Evolutionary conservation across 179 eudicot genomes (phyloP), one percentile per base, ranked within the genome.

Genomic region (Sideroxylon spinosum): DNA sequence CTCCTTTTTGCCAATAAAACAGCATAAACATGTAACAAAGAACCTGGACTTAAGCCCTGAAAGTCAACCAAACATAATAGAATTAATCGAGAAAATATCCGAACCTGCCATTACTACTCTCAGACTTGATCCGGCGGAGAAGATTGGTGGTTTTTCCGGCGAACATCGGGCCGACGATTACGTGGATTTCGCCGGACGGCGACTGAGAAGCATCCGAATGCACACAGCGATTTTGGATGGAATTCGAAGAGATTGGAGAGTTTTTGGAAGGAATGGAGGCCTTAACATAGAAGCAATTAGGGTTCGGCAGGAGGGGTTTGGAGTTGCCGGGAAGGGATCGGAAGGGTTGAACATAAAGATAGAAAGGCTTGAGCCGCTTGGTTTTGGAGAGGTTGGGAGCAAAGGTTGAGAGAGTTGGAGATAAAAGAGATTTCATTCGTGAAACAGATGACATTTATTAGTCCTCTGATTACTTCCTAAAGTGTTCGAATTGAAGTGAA

Each of bases 131-230:
- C 14, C 97, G 90, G 44, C 85, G 88, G 29, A 96, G 93, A 78
- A 92, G 91, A 17, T 93, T 90, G 68, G 99, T 91, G 52, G 98
- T 94, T 78, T 96, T 96, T 0, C 98, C 98, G 46, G 98, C 96
- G 73, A 96, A 96, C 99, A 96, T 96, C 70, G 99, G 98, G 0
- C 98, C 99, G 57, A 96, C 88, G 44, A 96, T 96, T 23, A 96
- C 92, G 67, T 96, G 99, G 75, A 96, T 87, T 85, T 96, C 99
- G 5, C 97, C 97, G 0, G 88, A 32, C 22, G 69, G 71, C 8
- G 63, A 46, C 12, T 56, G 63, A 61, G 72, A 55, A 32, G 50
- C 82, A 32, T 84, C 84, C 6, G 79, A 75, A n/a, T 71, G 73
- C n/a, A 78, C 60, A 25, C 53, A 26, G 44, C 75, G 79, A 60